Base-by-base conservation (phyloP, 2,329 filamentous ascomycete species). In the Fusarium denticulatum region DNA sequence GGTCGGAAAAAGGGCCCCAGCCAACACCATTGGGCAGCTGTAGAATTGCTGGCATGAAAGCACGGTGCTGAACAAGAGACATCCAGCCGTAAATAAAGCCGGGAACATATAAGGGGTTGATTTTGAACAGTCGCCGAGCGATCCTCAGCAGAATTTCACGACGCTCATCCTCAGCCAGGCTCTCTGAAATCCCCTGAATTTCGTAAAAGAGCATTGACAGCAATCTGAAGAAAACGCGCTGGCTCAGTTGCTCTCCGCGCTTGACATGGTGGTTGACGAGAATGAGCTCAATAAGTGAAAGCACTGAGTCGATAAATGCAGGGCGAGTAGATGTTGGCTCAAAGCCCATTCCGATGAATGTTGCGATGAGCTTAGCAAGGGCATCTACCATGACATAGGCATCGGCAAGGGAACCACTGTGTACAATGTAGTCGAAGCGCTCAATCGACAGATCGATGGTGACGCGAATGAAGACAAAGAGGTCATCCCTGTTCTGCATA, bases 41-140 rank as follows among this genome's bases (percentile, higher is more conserved):
- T 67, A 98, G 86, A 79, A 98, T 87, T 20, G 87, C 88, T 24
- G 95, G 94, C 81, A 98, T 87, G 82, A 99, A 96, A 37, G 92
- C 89, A 34, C 96, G 91, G 81, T 99, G 95, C 52, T 94, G 91
- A 47, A 98, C 85, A 28, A 99, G 88, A 18, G 90, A 88, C 34
- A 97, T 83, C 96, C 96, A 99, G 14, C 88, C 91, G 78, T 95
- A 97, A 32, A 92, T 86, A 80, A 99, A 99, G 26, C 90, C 92
- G 11, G 95, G 94, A 77, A 95, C 92, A 76, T 92, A 89, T 24
- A 87, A 86, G 1, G 96, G 96, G 65, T 94, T 92, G 34, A 98
- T 85, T 57, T 91, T 90, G 63, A 92, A 82, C 72, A 98, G 88
- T 42, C 91, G 91, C 47, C 88, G 87, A 43, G 93, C 93, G 75